Evolutionary conservation across 345 rosid species (phyloP), one percentile per base, ranked within the genome.

Genomic region (Eucalyptus marginata): DNA sequence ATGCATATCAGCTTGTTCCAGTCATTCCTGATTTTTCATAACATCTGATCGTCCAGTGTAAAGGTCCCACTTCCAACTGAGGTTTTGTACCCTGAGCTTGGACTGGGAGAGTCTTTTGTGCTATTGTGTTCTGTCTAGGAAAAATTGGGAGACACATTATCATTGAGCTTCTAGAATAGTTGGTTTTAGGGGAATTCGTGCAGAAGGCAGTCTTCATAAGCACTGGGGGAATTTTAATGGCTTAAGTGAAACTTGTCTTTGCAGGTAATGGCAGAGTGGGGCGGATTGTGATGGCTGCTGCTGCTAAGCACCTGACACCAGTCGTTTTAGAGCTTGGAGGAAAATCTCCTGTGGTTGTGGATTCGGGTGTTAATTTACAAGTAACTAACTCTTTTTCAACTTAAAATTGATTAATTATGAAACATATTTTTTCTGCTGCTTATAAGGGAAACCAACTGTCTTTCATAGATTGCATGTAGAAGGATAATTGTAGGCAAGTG

Each of bases 301-400:
- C 99, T 87, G 98, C 99, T 20, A 98, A 95, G 93, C 96, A 97
- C 93, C 97, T 98, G 40, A 98, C 99, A 66, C 99, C 99, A 1
- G 99, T 98, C 88, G 83, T 94, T 54, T 90, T 98, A 91, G 99
- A 98, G 94, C 99, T 98, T 71, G 99, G 99, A 91, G 99, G 99
- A 90, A 98, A 98, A 91, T 93, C 92, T 90, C 99, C 99, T 22
- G 99, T 93, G 86, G 94, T 98, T 50, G 92, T 98, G 87, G 99
- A 96, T 94, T 93, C 97, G 6, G 93, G 89, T 88, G 90, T 95
- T 88, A 90, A 98, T 91, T 91, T 97, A 88, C 90, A 96, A 90
- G 99, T 98, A 93, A 84, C 86, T 24, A 16, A 46, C 76, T 87
- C 64, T 62, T 27, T 52, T 87, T 89, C 4, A 12, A 76, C 58